These are phyloP conservation scores for Camellia japonica DNA, from an alignment of 148 eudicot species.

Conservation along the genomic window DNA sequence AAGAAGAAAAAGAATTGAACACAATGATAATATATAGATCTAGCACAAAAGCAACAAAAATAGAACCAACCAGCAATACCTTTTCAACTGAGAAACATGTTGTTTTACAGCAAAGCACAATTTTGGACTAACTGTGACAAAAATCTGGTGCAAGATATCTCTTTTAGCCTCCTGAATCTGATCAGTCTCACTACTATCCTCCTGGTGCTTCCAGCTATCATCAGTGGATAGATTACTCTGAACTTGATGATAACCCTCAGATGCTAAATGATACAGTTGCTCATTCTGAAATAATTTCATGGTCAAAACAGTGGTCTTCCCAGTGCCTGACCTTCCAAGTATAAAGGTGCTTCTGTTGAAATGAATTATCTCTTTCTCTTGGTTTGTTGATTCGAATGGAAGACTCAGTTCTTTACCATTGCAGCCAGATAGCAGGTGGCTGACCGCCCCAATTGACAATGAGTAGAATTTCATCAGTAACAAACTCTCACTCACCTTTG, in stretches of 20 bases:
- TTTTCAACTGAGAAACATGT: slow-evolving; percentile 36
- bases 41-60: no score
- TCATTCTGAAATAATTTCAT: slow-evolving; percentile 50
- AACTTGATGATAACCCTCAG: slow-evolving; percentile 28
- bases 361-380: slow-evolving; percentile 33
- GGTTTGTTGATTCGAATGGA: slow-evolving; percentile 27
- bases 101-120: slow-evolving; percentile 51
- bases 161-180: neutral
- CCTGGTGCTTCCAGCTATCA: neutral
- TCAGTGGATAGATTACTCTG: neutral
- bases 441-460: slow-evolving; percentile 29
- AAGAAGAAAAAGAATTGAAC: no score
- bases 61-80: slow-evolving; percentile 15
- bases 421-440: slow-evolving; percentile 5
- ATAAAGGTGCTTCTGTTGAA: slow-evolving; percentile 40
- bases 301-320: slow-evolving; percentile 51
- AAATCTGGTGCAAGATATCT: slow-evolving; percentile 40
- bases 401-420: slow-evolving; percentile 28
- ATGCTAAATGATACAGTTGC: slow-evolving; percentile 34
- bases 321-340: slow-evolving; percentile 57
- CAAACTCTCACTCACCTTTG: slow-evolving; percentile 36
- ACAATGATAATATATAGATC: no score
- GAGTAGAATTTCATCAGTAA: slow-evolving; percentile 43
- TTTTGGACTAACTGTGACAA: slow-evolving; percentile 59
- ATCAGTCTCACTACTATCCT: neutral